phyloP scores from a whole-genome alignment of 352 stramenopile species.

The Phytophthora syringae region DNA sequence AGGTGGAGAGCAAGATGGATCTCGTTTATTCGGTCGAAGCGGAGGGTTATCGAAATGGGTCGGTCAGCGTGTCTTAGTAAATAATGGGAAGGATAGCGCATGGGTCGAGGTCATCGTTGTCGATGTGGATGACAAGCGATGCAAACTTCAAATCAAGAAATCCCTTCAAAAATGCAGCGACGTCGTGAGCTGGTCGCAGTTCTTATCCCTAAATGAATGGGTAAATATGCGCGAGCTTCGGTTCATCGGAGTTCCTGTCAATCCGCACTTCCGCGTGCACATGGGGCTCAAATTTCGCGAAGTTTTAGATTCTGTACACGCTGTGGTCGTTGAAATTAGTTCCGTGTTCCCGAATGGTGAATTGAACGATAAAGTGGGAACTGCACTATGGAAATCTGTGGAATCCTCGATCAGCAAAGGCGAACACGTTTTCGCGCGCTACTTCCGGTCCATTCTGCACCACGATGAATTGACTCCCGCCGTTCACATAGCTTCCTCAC shows the following conservation, averaged over 20 bases:
- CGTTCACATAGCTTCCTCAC: neutral
- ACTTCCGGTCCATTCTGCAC: conserved; percentile 72
- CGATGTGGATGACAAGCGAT: conserved; percentile 69
- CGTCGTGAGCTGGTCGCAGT: conserved; percentile 43
- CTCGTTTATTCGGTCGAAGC: conserved; percentile 50
- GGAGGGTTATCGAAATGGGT: conserved; percentile 57
- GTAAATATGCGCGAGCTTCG: conserved; percentile 59
- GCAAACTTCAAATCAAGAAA: conserved; percentile 68
- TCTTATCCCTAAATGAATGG: conserved; percentile 56
- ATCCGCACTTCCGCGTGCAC: conserved; percentile 68
- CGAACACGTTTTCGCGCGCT: conserved; percentile 77
- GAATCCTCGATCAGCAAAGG: conserved; percentile 61
- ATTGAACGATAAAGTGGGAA: conserved; percentile 58
- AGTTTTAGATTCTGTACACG: conserved; percentile 63
- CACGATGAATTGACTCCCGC: conserved; percentile 36
- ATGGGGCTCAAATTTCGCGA: conserved; percentile 71
- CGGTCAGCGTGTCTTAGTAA: conserved; percentile 65
- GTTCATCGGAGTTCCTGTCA: conserved; percentile 53
- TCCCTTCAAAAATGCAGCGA: conserved; percentile 52
- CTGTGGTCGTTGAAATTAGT: conserved; percentile 72
- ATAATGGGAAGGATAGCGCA: conserved; percentile 71
- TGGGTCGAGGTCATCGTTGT: conserved; percentile 69
- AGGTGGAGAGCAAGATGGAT: conserved; percentile 37
- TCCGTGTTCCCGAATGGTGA: conserved; percentile 78
- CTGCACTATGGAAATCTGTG: conserved; percentile 61